Evolutionary conservation across 2,329 filamentous ascomycete species (phyloP).

Genomic region (Penicillium sp.): DNA sequence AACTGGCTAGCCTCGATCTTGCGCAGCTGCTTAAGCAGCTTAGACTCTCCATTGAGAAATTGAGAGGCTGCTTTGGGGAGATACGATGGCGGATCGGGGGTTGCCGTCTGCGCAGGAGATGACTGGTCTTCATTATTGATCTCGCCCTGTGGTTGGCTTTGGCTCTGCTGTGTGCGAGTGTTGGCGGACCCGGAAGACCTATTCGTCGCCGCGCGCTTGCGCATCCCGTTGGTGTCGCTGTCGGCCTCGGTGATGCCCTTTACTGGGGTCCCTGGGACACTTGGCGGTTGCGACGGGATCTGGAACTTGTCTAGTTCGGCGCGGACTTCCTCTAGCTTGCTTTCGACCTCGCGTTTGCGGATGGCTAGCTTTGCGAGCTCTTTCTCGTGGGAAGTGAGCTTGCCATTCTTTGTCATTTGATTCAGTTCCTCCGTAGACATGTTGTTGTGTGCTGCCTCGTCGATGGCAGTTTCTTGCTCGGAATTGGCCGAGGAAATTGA

Average conservation of each 20-base stretch:
- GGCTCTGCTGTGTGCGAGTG: constrained; percentile 14
- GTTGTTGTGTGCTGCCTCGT: constrained; percentile 17
- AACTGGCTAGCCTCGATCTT: constrained; percentile 38
- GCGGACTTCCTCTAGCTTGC: constrained; percentile 31
- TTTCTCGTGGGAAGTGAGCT: constrained; percentile 33
- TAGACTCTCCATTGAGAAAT: constrained; percentile 29
- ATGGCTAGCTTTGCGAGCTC: constrained; percentile 38
- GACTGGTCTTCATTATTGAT: constrained; percentile 13
- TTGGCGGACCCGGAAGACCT: constrained; percentile 12
- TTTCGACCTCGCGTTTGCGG: constrained; percentile 34
- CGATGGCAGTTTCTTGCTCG: constrained; percentile 11
- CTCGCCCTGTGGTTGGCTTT: constrained; percentile 3
- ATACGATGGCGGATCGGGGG: constrained; percentile 16
- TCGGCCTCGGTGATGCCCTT: constrained; percentile 14
- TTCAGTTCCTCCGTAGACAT: constrained; percentile 21
- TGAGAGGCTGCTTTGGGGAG: constrained; percentile 26
- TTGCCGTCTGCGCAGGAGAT: constrained; percentile 5
- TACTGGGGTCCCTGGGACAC: constrained; percentile 1
- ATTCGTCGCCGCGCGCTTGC: constrained; percentile 16
- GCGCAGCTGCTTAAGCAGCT: constrained; percentile 32
- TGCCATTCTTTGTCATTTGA: constrained; percentile 24
- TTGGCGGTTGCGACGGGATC: constrained; percentile 5
- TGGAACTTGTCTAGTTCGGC: constrained; percentile 28
- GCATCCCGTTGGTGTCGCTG: constrained; percentile 15
- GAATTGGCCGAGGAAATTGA: constrained; percentile 18